Evolutionary conservation across 2,329 filamentous ascomycete species (phyloP), one percentile per base, ranked within the genome.

Genomic region (Cordyceps cicadae): DNA sequence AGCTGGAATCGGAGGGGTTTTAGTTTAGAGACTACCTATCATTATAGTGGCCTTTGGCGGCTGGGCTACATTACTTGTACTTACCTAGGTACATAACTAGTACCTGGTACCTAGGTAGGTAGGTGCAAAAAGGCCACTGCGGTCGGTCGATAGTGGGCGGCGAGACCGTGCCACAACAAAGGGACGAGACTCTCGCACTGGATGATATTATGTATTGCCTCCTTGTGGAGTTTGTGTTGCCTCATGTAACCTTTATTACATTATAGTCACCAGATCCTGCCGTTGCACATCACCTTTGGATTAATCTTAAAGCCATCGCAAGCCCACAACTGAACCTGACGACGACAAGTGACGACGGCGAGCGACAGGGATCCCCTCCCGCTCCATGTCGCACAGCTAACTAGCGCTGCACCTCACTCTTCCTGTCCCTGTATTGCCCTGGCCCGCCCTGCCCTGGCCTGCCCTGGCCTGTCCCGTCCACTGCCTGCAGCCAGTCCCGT

Each of bases 291-390:
- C n/a, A n/a, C 17, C n/a, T 46, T 7, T 11, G 43, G 21, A 43
- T 43, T 43, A 46, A 11, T 46, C 17, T 46, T 7, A 46, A n/a
- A 46, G 43, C 43, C 43, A 46, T n/a, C 43, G 8, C 43, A 46
- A 46, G n/a, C 9, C 43, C 43, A 46, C 43, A 46, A 46, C 43
- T 43, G 39, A 43, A 17, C 39, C 15, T 43, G 39, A 43, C 39
- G 39, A 43, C 39, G 39, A n/a, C 39, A 15, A 15, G 37, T 41
- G 37, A 41, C 37, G 29, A 29, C 29, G 29, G 29, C 29, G 29
- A 29, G 34, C 21, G 55, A 51, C 55, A 58, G 55, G 55, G 55
- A 51, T 58, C 55, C 46, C 55, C 55, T 58, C 55, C 55, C 55
- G 55, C 46, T 58, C 55, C 55, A 51, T 58, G 55, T 51, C 46